Evolutionary conservation across 176 grass and related monocot species (phyloP).

Genomic region (Pontederia paniculata): DNA sequence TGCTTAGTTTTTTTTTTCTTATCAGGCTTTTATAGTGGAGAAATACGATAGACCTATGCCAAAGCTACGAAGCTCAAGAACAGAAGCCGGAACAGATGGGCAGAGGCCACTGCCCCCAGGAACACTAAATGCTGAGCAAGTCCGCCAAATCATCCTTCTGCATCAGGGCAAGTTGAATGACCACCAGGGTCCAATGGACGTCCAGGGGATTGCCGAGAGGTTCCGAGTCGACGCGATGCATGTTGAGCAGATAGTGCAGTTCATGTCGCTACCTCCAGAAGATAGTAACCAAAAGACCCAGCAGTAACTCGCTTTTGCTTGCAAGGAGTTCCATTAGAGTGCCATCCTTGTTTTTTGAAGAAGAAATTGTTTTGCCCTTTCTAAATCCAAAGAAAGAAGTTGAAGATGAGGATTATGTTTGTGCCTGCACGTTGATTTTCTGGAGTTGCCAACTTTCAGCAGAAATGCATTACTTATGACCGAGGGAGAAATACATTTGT

Average conservation of each 20-base stretch:
- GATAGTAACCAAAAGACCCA: conserved; percentile 17
- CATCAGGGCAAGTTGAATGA: conserved; percentile 42
- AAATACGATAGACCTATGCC: conserved; percentile 41
- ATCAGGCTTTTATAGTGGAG: conserved; percentile 44
- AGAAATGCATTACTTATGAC: too few relatives aligned
- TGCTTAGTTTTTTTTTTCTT: too few relatives aligned
- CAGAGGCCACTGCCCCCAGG: conserved; percentile 40
- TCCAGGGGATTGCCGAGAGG: conserved; percentile 38
- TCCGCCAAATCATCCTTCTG: conserved; percentile 52
- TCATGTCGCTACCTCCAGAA: conserved; percentile 37
- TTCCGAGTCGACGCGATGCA: conserved; percentile 36
- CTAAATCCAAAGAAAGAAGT: too few relatives aligned
- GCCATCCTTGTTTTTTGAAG: too few relatives aligned
- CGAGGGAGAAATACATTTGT: too few relatives aligned
- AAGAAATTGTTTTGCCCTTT: too few relatives aligned
- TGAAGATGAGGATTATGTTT: too few relatives aligned
- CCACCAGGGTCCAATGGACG: conserved; percentile 32
- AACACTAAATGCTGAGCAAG: conserved; percentile 28
- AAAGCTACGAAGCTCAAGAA: conserved; percentile 41
- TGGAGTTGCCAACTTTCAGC: too few relatives aligned
- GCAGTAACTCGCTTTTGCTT: neutral
- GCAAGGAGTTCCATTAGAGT: too few relatives aligned
- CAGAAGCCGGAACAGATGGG: conserved; percentile 19
- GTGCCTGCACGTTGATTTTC: too few relatives aligned
- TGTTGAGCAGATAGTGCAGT: conserved; percentile 47